Evolutionary conservation across 2,329 filamentous ascomycete genomes (phyloP), one percentile per base, ranked within the genome.

Genomic region (Gyromitra esculenta): DNA sequence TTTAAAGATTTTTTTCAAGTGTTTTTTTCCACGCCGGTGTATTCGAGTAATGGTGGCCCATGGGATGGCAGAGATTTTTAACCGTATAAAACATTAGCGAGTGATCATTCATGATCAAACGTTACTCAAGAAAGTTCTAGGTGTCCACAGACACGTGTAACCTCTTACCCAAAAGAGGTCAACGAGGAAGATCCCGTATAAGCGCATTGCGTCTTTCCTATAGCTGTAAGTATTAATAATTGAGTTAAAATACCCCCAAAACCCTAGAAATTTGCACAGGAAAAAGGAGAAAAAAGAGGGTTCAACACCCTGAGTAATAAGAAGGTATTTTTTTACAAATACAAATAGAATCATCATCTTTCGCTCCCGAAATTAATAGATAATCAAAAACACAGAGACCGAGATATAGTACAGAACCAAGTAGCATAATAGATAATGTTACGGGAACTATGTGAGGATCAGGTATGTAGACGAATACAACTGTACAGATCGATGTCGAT

Each of bases 241-340:
- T 37, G 35, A 37, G 43, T 48, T 31, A 31, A 48, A 13, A 21
- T 41, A 67, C 7, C 9, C 7, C 9, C 37, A 41, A 67, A 25
- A 25, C 31, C 48, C 25, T 31, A 18, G 54, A 15, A 54, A 18
- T 62, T 18, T 70, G 54, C n/a, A 41, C 52, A 18, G 15, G 25
- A 31, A 31, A 50, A 31, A 62, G 15, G 35, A 31, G n/a, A 21
- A 50, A 31, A 21, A 50, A 31, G 52, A 31, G 35, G 45, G 31
- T 62, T 70, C 43, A 69, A 50, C 15, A 39, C 35, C 56, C 56
- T 7, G 67, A 52, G 21, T 56, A 64, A 25, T 50, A 69, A 25
- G 52, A 45, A 59, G 66, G 41, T 69, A 54, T 15, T 69, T 60
- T 69, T 60, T 18, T 69, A 60, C 66, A 69, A 50, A 60, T 69